A percentile compares a stretch with the other conserved stretches of the same genome.
phyloP scores from a whole-genome alignment of 1,284 basidiomycete genomes.

The Phellopilus nigrolimitatus region DNA sequence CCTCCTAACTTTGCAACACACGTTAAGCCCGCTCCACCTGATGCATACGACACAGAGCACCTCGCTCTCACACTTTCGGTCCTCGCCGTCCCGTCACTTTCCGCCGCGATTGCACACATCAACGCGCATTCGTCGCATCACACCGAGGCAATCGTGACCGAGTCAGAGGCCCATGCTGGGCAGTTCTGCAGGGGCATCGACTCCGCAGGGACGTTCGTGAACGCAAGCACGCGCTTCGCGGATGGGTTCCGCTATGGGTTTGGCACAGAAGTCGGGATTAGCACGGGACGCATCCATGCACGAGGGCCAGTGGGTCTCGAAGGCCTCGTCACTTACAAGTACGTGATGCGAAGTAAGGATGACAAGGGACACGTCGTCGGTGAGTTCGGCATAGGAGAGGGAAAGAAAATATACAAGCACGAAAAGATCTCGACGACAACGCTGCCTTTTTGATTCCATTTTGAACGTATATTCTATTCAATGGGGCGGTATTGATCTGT shows the following conservation, averaged over 20 bases:
- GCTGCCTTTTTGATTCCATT: conserved; percentile 41
- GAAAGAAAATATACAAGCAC: conserved; percentile 78
- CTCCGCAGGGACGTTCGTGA: conserved; percentile 90
- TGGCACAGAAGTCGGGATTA: conserved; percentile 97
- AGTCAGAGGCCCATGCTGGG: conserved; percentile 59
- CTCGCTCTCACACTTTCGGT: conserved; percentile 83
- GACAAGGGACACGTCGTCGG: conserved; percentile 73
- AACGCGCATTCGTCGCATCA: conserved; percentile 93
- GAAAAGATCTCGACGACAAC: conserved; percentile 41
- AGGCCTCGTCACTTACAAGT: conserved; percentile 94
- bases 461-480: conserved; percentile 1
- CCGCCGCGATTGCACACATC: conserved; percentile 82
- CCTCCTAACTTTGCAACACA: conserved; percentile 39
- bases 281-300: conserved; percentile 94
- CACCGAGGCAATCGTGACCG: conserved; percentile 93
- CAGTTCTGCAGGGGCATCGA: conserved; percentile 86
- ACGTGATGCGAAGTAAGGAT: conserved; percentile 75
- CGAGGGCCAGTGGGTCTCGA: conserved; percentile 95
- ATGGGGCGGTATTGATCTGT: not conserved
- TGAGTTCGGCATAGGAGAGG: conserved; percentile 72
- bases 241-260: conserved; percentile 98
- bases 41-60: conserved; percentile 85
- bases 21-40: conserved; percentile 48
- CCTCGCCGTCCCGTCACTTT: conserved; percentile 63
- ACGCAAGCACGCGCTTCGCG: conserved; percentile 92